These are phyloP conservation scores for Pigoraptor vietnamica DNA, from an alignment of 78 protist genomes.

Conservation along the genomic window DNA sequence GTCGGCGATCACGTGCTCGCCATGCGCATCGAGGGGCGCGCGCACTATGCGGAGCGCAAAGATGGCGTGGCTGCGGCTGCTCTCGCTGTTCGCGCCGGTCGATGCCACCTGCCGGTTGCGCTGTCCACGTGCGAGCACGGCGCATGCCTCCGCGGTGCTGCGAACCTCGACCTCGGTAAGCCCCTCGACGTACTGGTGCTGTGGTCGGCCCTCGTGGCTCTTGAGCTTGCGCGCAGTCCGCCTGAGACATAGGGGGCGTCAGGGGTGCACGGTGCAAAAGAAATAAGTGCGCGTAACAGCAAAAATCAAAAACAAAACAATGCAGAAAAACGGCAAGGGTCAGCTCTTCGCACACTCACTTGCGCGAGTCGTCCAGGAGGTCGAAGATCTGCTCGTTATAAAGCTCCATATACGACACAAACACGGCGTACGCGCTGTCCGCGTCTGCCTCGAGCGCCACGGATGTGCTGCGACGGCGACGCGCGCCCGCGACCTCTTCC, in stretches of 20 bases:
- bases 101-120: slow-evolving; percentile 22
- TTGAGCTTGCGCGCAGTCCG: too few species aligned
- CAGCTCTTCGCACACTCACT: too few species aligned
- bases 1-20: neutral
- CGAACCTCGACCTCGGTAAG: neutral
- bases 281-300: too few species aligned
- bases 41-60: neutral
- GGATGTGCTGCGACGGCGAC: slow-evolving; percentile 8
- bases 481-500: slow-evolving; percentile 20
- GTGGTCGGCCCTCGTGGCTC: neutral
- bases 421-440: slow-evolving; percentile 23
- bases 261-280: too few species aligned
- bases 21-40: neutral
- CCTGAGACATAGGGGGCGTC: too few species aligned
- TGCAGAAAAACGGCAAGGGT: too few species aligned
- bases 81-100: slow-evolving; percentile 54
- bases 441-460: slow-evolving; percentile 17
- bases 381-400: slow-evolving; percentile 66
- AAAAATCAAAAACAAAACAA: too few species aligned
- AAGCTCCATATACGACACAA: slow-evolving; percentile 49
- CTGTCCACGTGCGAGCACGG: neutral
- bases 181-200: neutral
- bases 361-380: slow-evolving; percentile 38
- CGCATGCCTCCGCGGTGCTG: neutral
- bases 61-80: slow-evolving; percentile 71